phyloP scores from a whole-genome alignment of 768 basidiomycete genomes.

The Clitopilus passeckerianus region DNA sequence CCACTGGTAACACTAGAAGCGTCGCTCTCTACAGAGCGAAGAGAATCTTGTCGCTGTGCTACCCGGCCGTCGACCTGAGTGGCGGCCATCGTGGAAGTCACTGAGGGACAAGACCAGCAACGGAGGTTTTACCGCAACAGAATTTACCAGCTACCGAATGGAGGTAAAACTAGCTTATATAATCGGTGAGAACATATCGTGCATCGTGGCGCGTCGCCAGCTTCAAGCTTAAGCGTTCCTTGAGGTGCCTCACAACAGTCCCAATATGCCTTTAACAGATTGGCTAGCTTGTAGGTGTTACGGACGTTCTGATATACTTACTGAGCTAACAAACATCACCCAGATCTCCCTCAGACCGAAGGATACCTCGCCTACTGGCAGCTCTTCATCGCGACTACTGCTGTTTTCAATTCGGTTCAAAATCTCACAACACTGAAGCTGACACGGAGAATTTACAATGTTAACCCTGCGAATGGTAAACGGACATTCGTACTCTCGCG shows the following conservation, averaged over 20 bases:
- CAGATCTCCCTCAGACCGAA: conserved; percentile 58
- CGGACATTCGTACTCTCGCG: conserved; percentile 1
- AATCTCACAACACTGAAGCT: conserved; percentile 75
- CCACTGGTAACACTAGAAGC: conserved; percentile 42
- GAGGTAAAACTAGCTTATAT: conserved; percentile 2
- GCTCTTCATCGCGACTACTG: conserved; percentile 70
- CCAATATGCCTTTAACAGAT: background rate
- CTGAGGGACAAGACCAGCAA: conserved; percentile 4
- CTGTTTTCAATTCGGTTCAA: conserved; percentile 83
- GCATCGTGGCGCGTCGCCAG: background rate
- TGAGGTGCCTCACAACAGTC: background rate
- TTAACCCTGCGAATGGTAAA: conserved; percentile 33
- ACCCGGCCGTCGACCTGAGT: conserved; percentile 5
- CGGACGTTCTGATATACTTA: background rate
- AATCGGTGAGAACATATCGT: conserved; percentile 14
- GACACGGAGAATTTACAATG: conserved; percentile 73
- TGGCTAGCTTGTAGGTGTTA: conserved; percentile 7
- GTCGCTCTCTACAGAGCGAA: conserved; percentile 45
- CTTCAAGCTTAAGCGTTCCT: background rate
- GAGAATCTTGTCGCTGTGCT: conserved; percentile 28
- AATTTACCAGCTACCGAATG: conserved; percentile 7
- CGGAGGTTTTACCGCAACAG: background rate
- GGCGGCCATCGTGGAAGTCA: conserved; percentile 22
- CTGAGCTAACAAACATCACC: conserved; percentile 2
- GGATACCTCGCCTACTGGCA: conserved; percentile 89